Evolutionary conservation across 805 yeast species (phyloP).

Genomic region (Wickerhamomyces tratensis): DNA sequence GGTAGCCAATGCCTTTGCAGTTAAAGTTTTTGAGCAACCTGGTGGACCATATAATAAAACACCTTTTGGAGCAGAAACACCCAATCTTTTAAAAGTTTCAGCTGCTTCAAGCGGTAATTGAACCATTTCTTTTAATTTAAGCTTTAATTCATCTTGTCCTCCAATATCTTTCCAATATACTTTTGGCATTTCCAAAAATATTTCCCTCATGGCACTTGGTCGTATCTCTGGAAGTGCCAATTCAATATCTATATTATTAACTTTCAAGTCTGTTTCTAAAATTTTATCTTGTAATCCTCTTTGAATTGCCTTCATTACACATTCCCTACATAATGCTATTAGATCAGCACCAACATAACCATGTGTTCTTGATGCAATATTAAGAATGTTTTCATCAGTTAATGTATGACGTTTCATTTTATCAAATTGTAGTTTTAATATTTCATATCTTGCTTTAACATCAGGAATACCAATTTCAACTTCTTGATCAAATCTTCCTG

Average conservation of each 20-base stretch:
- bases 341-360: constrained; percentile 98
- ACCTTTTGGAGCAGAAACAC: constrained; percentile 89
- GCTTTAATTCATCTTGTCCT: constrained; percentile 80
- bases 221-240: constrained; percentile 69
- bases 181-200: constrained; percentile 88
- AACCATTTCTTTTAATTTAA: constrained; percentile 79
- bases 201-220: constrained; percentile 97
- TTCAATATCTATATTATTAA: constrained; percentile 51
- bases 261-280: constrained; percentile 30
- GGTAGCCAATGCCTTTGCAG: constrained; percentile 92
- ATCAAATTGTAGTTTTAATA: constrained; percentile 51
- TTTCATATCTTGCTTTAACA: constrained; percentile 65
- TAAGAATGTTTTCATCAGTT: constrained; percentile 42
- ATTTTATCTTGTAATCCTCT: constrained; percentile 33
- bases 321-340: constrained; percentile 77
- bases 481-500: constrained; percentile 86
- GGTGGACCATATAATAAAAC: constrained; percentile 95
- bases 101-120: constrained; percentile 83
- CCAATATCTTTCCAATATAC: constrained; percentile 94
- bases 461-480: constrained; percentile 92
- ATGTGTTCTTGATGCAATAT: constrained; percentile 71
- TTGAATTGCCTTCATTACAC: constrained; percentile 76
- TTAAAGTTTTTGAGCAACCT: constrained; percentile 91
- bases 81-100: constrained; percentile 65
- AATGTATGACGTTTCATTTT: constrained; percentile 43